These are phyloP conservation scores for Parathielavia hyrcaniae DNA, from an alignment of 495 filamentous ascomycete species.

Conservation along the genomic window DNA sequence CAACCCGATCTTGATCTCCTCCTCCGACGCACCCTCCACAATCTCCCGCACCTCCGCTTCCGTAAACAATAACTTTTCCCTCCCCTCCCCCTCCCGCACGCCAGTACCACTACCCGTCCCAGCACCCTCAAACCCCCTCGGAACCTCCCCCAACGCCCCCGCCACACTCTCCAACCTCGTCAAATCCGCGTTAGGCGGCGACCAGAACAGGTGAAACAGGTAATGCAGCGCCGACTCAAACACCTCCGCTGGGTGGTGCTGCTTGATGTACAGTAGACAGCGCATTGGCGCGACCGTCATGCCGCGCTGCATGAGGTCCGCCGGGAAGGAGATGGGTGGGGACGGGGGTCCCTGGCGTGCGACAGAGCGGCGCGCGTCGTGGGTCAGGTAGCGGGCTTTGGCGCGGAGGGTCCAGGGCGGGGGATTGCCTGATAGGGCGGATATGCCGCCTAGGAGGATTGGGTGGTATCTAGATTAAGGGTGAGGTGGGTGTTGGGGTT, in stretches of 20 bases:
- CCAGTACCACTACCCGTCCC: background rate
- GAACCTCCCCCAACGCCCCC: conserved; percentile 25
- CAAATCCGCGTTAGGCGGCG: conserved; percentile 32
- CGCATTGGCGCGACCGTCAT: conserved; percentile 49
- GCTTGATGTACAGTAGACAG: conserved; percentile 59
- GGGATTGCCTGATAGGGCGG: conserved; percentile 60
- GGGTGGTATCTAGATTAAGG: conserved; percentile 67
- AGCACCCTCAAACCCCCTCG: conserved; percentile 14
- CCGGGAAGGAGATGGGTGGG: conserved; percentile 37
- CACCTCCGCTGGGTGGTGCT: conserved; percentile 32
- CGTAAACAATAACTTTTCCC: conserved; percentile 25
- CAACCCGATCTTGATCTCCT: conserved; percentile 55
- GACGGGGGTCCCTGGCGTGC: conserved; percentile 39
- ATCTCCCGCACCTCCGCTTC: conserved; percentile 43
- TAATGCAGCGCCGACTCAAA: conserved; percentile 30
- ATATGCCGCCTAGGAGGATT: conserved; percentile 68
- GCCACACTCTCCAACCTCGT: conserved; percentile 24
- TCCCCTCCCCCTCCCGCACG: no score
- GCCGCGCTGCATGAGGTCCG: conserved; percentile 35
- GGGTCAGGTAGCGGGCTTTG: conserved; percentile 53
- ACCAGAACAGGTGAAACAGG: conserved; percentile 40
- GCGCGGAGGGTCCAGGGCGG: conserved; percentile 65
- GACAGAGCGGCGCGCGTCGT: conserved; percentile 54
- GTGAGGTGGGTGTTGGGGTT: background rate
- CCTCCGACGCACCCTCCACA: conserved; percentile 40